Evolutionary conservation across 306 rosid species (phyloP).

Genomic region (Quercus wislizeni): DNA sequence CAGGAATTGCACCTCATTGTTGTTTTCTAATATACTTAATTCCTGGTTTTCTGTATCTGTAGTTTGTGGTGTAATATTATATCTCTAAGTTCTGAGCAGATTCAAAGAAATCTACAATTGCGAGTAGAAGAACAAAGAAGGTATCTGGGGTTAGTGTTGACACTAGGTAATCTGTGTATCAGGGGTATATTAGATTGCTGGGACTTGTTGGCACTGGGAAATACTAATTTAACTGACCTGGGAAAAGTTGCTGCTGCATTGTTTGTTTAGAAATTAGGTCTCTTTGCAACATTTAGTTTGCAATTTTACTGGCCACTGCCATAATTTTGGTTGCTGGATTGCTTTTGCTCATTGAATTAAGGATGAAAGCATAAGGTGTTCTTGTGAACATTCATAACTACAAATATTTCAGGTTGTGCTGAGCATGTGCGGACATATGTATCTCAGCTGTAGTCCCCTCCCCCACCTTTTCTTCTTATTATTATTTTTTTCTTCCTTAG

Average conservation of each 20-base stretch:
- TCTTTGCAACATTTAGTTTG: background rate
- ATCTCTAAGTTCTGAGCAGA: constrained; percentile 33
- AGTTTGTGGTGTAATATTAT: background rate
- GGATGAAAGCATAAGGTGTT: background rate
- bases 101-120: constrained; percentile 92
- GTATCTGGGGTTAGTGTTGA: constrained; percentile 22
- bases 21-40: background rate
- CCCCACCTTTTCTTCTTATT: background rate
- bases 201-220: background rate
- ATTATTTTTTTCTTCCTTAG: background rate
- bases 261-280: background rate
- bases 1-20: background rate
- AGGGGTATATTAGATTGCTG: background rate
- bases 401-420: background rate
- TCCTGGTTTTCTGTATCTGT: background rate
- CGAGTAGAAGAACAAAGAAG: constrained; percentile 97
- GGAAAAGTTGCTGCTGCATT: background rate
- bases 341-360: background rate
- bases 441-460: background rate
- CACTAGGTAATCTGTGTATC: background rate
- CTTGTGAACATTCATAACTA: background rate
- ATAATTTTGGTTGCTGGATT: background rate
- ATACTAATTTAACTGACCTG: background rate
- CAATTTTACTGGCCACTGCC: background rate
- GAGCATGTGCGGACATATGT: background rate